These are phyloP conservation scores for Epichloe typhina DNA, from an alignment of 2,329 filamentous ascomycete species.

Conservation along the genomic window DNA sequence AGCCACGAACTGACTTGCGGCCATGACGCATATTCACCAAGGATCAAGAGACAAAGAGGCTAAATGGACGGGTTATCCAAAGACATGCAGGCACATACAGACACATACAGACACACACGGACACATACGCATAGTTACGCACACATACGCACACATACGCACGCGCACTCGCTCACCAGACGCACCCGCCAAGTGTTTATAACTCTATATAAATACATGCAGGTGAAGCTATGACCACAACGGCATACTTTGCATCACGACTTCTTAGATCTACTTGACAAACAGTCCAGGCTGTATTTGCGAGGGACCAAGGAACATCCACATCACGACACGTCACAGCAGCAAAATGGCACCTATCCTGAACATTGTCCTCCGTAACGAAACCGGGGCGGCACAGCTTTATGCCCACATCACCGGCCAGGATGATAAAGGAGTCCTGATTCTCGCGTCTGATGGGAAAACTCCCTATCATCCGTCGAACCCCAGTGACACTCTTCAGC, in stretches of 20 bases:
- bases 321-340: neutral
- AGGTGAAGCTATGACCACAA: too few relatives aligned
- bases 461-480: constrained; percentile 52
- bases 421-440: constrained; percentile 43
- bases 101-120: too few relatives aligned
- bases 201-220: too few relatives aligned
- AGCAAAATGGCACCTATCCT: constrained; percentile 21
- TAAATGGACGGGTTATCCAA: neutral
- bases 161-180: neutral
- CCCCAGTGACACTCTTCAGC: constrained; percentile 35
- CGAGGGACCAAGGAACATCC: too few relatives aligned
- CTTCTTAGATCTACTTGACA: neutral
- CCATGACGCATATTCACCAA: neutral
- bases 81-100: too few relatives aligned
- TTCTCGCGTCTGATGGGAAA: constrained; percentile 52
- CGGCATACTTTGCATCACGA: neutral
- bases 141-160: too few relatives aligned
- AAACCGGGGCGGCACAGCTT: constrained; percentile 40
- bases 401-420: constrained; percentile 60
- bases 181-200: neutral
- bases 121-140: too few relatives aligned
- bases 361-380: constrained; percentile 51
- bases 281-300: too few relatives aligned
- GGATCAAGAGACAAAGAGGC: neutral
- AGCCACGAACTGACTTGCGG: neutral